Evolutionary conservation across 768 basidiomycete species (phyloP).

Genomic region (Chalciporus piperatus): DNA sequence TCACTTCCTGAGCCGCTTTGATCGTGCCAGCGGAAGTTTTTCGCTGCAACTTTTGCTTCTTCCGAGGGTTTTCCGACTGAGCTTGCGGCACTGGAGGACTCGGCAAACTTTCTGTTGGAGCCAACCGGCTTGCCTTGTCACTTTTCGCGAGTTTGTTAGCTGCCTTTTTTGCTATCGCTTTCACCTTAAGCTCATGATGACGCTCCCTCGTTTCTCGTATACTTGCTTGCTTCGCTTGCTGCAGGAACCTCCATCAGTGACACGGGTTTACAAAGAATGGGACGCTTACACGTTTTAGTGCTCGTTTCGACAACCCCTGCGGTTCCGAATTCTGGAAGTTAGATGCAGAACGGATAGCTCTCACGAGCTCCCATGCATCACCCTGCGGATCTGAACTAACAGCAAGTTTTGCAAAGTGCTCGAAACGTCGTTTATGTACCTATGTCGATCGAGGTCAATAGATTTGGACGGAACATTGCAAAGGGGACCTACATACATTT

Average conservation of each 20-base stretch:
- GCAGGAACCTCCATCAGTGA: conserved; percentile 1
- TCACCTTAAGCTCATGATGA: conserved; percentile 43
- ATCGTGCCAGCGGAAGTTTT: not conserved
- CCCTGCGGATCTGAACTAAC: conserved; percentile 37
- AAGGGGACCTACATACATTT: conserved; percentile 49
- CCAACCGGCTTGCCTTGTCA: not conserved
- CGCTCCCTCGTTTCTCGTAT: conserved; percentile 48
- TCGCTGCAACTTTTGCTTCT: conserved; percentile 17
- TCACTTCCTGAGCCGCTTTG: not conserved
- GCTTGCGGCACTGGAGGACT: not conserved
- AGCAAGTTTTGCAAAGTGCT: conserved; percentile 46
- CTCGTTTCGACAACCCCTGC: conserved; percentile 51
- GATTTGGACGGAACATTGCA: not conserved
- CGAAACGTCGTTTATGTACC: conserved; percentile 64
- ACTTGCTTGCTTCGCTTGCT: conserved; percentile 48
- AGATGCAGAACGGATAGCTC: conserved; percentile 8
- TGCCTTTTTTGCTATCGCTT: conserved; percentile 38
- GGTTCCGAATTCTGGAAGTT: conserved; percentile 3
- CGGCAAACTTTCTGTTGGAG: not conserved
- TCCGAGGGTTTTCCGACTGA: conserved; percentile 4
- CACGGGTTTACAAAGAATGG: not conserved
- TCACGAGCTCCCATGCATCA: conserved; percentile 47
- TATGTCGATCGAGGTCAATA: conserved; percentile 24
- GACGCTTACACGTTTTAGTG: conserved; percentile 56
- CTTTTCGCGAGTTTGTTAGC: not conserved